Conservation (phyloP, 495 filamentous ascomycete genomes). For the Tetracladium setigerum region DNA sequence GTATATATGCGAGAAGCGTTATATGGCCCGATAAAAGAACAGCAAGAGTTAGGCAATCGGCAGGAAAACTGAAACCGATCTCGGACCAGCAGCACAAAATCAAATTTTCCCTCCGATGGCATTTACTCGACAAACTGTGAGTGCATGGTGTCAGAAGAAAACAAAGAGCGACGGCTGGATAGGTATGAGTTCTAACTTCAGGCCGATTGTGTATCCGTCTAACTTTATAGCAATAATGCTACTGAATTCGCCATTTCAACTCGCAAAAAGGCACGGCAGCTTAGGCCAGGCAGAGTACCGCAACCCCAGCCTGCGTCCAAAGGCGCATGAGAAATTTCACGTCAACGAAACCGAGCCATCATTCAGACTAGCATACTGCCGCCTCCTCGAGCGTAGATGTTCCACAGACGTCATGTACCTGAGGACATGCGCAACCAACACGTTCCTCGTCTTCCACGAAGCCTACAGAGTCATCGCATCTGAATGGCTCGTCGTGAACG, state of each 20-base stretch:
- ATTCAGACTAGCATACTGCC: background rate
- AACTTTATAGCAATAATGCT: too few species aligned
- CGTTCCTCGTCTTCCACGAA: constrained; percentile 1
- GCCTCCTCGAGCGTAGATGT: background rate
- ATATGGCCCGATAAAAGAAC: background rate
- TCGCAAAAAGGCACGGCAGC: background rate
- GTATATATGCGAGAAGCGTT: background rate
- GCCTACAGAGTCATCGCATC: constrained; percentile 1
- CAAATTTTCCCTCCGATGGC: background rate
- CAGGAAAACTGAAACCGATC: background rate
- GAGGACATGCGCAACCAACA: background rate
- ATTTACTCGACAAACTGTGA: constrained; percentile 3
- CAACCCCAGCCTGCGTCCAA: constrained; percentile 1
- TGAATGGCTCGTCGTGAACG: constrained; percentile 4
- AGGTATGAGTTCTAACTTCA: background rate
- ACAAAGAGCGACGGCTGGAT: background rate
- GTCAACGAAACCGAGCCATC: background rate
- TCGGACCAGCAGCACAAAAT: background rate
- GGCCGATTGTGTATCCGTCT: too few species aligned
- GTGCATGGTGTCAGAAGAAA: constrained; percentile 1
- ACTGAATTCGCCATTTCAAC: too few species aligned
- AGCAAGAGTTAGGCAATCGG: background rate
- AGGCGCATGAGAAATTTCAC: background rate
- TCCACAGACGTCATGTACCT: background rate
- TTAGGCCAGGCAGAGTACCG: background rate